Conservation (phyloP, 164 flowering plant genomes). For the Annona cherimola region DNA sequence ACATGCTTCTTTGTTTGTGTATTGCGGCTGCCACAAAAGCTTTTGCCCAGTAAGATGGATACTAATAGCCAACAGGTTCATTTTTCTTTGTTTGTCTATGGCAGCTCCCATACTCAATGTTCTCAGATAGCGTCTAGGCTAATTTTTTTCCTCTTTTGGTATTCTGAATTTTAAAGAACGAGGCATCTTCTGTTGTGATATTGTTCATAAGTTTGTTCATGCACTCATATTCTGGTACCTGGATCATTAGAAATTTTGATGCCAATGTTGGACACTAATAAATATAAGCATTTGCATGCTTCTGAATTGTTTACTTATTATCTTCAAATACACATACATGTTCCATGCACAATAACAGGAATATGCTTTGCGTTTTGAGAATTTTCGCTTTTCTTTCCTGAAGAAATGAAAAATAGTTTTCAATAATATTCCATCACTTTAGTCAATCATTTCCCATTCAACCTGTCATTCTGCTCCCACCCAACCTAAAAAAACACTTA, state of each 20-base stretch:
- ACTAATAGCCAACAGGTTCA: too few species aligned
- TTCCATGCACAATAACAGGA: background rate
- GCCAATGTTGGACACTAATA: background rate
- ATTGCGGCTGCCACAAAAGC: slow-evolving; percentile 24
- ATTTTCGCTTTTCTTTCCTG: too few species aligned
- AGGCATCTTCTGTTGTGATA: background rate
- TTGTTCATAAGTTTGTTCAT: background rate
- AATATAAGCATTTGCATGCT: background rate
- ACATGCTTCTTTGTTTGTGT: background rate
- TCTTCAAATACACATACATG: background rate
- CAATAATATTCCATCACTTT: background rate
- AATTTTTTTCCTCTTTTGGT: too few species aligned
- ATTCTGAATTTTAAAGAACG: background rate
- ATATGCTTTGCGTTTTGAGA: background rate
- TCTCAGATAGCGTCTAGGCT: background rate
- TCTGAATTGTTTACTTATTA: too few species aligned
- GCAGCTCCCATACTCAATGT: background rate
- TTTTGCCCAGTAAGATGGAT: slow-evolving; percentile 75
- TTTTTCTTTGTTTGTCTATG: background rate
- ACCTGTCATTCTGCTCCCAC: background rate
- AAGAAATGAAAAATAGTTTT: too few species aligned
- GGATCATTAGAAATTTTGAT: background rate
- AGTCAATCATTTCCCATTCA: background rate
- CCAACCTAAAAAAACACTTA: too few species aligned
- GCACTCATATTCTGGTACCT: background rate